Evolutionary conservation across 768 basidiomycete genomes (phyloP), one percentile per base, ranked within the genome.

Genomic region (Tremella fuciformis): DNA sequence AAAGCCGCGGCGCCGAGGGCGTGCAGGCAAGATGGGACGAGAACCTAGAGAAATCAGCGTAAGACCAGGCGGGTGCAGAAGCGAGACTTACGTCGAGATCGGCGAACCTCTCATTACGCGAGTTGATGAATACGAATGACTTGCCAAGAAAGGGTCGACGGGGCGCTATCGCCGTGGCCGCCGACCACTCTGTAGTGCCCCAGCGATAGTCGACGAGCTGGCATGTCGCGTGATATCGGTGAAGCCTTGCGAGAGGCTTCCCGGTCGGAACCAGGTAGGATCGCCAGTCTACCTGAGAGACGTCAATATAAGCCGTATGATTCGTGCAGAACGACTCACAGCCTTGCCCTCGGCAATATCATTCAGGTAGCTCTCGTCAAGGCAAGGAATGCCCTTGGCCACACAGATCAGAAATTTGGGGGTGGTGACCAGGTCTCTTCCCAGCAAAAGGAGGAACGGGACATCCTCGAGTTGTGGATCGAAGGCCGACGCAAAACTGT

Each of bases 311-410:
- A 40, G 19, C 9, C 22, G 26, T 3, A 16, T 4, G 3, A 37
- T 2, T 18, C 13, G 15, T 4, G 8, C 6, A 8, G n/a, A n/a
- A 40, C 7, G 55, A 58, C 59, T 56, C 50, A 67, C 59, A 42
- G 29, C 25, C 47, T 46, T 13, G 9, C 37, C 22, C 0, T 57
- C 38, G 3, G 64, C 16, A 8, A 58, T 57, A 16, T 54, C 55
- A 15, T 66, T 55, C 21, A 63, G 59, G 83, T 85, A 91, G 11
- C 80, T 77, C 4, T 81, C 73, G 1, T 81, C 82, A 11, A 96
- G 67, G 64, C 89, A 91, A 2, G 92, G 92, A 52, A 96, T 85
- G 11, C 91, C 91, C 40, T 91, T 79, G 0, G 88, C 90, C 34
- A 97, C 82, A 6, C 90, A 88, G 2, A 86, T 81, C 53, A 94